Base-by-base conservation (phyloP, 2,329 filamentous ascomycete species). In the Claviceps digitariae region DNA sequence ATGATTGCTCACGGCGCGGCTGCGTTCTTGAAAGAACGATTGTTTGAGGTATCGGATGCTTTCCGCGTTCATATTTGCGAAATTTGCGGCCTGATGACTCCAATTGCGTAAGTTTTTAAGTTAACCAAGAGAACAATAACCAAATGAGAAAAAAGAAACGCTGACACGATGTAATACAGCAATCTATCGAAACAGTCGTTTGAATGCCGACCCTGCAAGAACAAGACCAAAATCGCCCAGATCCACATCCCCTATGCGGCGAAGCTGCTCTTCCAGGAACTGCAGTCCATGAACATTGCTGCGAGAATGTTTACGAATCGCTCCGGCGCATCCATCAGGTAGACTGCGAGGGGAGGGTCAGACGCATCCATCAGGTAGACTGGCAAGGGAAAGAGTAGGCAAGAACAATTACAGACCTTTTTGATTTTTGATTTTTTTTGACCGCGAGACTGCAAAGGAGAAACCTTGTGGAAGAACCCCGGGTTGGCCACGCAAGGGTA, bases 1-100 rank as follows among this genome's bases (percentile, higher is more conserved):
- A 98, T 98, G 93, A 98, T 98, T 75, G 90, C 94, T n/a, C 94
- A 98, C 68, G 93, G 93, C 67, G 93, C 94, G 3, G 91, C 89
- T 52, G 86, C 90, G 1, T 98, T 98, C 79, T 73, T 98, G 66
- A 98, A 98, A 74, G 93, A 98, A 76, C 83, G 93, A 64, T 73
- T 98, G 55, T 96, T 98, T 64, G 91, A 97, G 68, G 93, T 98
- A 50, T 95, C 89, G 52, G 93, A 98, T 74, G 91, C 93, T 40
- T 98, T 97, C 79, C 81, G 90, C 69, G 93, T 98, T 55, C 93
- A 98, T 71, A 86, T 98, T 64, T 98, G 93, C 74, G 93, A 98
- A 72, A 94, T 97, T 64, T 98, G 93, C 69, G 93, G 93, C 63
- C 77, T 98, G 62, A 98, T 98, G 93, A 98, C 91, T 43, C 93